Evolutionary conservation across 495 filamentous ascomycete species (phyloP).

Genomic region (Neurospora tetraspora): DNA sequence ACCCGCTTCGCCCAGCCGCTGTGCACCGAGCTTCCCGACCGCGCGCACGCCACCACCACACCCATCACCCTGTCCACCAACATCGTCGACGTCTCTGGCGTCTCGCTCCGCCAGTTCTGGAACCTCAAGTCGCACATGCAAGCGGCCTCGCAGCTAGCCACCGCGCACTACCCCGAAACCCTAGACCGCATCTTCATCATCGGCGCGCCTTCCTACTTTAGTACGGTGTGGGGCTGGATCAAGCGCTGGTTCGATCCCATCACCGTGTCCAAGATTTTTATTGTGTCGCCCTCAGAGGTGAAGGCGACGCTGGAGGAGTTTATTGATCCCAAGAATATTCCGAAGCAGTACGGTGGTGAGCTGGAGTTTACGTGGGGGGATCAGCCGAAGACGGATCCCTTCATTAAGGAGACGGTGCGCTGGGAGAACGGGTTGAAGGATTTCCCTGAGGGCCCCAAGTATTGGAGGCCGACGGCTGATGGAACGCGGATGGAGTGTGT

Average conservation of each 20-base stretch:
- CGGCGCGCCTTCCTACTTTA: slow-evolving; percentile 83
- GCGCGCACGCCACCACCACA: slow-evolving; percentile 54
- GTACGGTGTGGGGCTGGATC: slow-evolving; percentile 90
- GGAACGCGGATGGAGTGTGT: slow-evolving; percentile 33
- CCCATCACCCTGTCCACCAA: slow-evolving; percentile 82
- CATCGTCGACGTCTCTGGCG: slow-evolving; percentile 77
- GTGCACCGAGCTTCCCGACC: slow-evolving; percentile 56
- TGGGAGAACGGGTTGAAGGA: slow-evolving; percentile 36
- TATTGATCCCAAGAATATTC: slow-evolving; percentile 72
- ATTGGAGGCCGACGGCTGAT: slow-evolving; percentile 35
- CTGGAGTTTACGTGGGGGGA: slow-evolving; percentile 72
- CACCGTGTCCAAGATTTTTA: slow-evolving; percentile 89
- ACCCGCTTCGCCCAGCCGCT: slow-evolving; percentile 80
- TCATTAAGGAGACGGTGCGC: slow-evolving; percentile 36
- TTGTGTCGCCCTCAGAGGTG: slow-evolving; percentile 44
- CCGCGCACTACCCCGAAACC: slow-evolving; percentile 86
- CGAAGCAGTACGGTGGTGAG: slow-evolving; percentile 74
- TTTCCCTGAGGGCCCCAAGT: slow-evolving; percentile 40
- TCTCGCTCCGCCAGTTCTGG: slow-evolving; percentile 88
- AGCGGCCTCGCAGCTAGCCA: slow-evolving; percentile 75
- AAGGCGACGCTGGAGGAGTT: slow-evolving; percentile 63
- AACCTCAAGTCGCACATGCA: slow-evolving; percentile 87
- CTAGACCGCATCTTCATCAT: slow-evolving; percentile 84
- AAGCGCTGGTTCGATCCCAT: slow-evolving; percentile 94
- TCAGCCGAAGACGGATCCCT: slow-evolving; percentile 57